Percentiles rank a stretch among this genome's conserved stretches.
Evolutionary conservation across 2,329 filamentous ascomycete genomes (phyloP).

Genomic region (Fonsecaea erecta): DNA sequence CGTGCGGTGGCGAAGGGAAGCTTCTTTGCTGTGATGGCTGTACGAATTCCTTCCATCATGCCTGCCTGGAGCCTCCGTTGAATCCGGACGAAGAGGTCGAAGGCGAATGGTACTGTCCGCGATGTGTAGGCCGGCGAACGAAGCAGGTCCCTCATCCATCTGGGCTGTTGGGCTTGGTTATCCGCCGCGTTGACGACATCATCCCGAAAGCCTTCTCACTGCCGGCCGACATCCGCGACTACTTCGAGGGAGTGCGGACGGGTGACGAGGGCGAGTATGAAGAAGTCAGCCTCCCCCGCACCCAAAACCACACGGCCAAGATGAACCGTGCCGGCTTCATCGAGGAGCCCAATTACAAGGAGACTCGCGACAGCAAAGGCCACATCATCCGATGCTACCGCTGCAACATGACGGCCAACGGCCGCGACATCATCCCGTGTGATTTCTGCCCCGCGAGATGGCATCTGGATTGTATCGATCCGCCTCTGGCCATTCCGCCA

Average conservation of each 20-base stretch:
- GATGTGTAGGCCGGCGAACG: constrained; percentile 58
- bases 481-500: constrained; percentile 79
- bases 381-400: constrained; percentile 76
- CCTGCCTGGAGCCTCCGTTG: constrained; percentile 81
- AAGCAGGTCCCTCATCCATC: constrained; percentile 52
- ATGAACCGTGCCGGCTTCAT: constrained; percentile 43
- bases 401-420: constrained; percentile 68
- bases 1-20: constrained; percentile 81
- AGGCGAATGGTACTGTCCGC: constrained; percentile 81
- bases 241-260: constrained; percentile 79
- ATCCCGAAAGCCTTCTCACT: constrained; percentile 75
- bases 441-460: constrained; percentile 80
- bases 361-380: constrained; percentile 71
- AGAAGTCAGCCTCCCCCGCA: constrained; percentile 55
- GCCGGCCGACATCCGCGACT: constrained; percentile 70
- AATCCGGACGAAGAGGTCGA: constrained; percentile 67
- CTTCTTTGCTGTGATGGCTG: constrained; percentile 95
- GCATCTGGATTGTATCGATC: constrained; percentile 91
- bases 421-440: constrained; percentile 80
- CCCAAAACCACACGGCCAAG: constrained; percentile 42
- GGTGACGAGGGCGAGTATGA: constrained; percentile 80
- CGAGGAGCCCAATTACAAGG: constrained; percentile 64
- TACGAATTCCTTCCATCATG: constrained; percentile 84
- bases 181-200: constrained; percentile 68
- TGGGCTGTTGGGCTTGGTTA: constrained; percentile 57